These are phyloP conservation scores for Amyloporia xantha DNA, from an alignment of 768 basidiomycete genomes.

Conservation along the genomic window DNA sequence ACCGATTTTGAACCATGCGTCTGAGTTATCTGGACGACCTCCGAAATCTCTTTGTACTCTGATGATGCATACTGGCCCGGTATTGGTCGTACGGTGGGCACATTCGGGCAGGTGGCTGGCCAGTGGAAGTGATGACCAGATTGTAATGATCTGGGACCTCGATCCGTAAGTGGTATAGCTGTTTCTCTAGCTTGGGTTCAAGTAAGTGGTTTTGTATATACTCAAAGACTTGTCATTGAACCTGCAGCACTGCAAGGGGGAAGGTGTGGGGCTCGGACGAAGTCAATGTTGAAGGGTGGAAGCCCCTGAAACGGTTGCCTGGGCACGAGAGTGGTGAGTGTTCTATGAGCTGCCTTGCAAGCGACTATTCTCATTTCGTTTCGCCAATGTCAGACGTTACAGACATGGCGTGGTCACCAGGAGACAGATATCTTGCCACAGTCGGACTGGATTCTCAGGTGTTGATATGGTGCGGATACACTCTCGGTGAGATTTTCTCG, in stretches of 20 bases:
- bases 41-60: conserved; percentile 89
- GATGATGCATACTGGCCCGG: conserved; percentile 90
- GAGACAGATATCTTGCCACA: conserved; percentile 87
- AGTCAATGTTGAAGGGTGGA: conserved; percentile 96
- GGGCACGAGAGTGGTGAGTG: conserved; percentile 89
- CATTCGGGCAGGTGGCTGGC: conserved; percentile 91
- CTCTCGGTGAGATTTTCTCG: conserved; percentile 54
- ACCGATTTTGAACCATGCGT: conserved; percentile 75
- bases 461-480: conserved; percentile 90
- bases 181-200: neutral
- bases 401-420: conserved; percentile 92
- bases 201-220: conserved; percentile 3
- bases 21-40: conserved; percentile 61
- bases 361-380: neutral
- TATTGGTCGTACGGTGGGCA: conserved; percentile 89
- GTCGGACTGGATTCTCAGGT: conserved; percentile 90
- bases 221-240: conserved; percentile 6
- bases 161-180: conserved; percentile 68
- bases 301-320: conserved; percentile 82
- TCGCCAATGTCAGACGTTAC: conserved; percentile 66
- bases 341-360: neutral
- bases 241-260: conserved; percentile 64
- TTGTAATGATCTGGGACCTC: conserved; percentile 95
- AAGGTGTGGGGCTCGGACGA: conserved; percentile 95
- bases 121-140: conserved; percentile 92